Evolutionary conservation across 495 filamentous ascomycete species (phyloP), one percentile per base, ranked within the genome.

Genomic region (Antarctomyces pellizariae): DNA sequence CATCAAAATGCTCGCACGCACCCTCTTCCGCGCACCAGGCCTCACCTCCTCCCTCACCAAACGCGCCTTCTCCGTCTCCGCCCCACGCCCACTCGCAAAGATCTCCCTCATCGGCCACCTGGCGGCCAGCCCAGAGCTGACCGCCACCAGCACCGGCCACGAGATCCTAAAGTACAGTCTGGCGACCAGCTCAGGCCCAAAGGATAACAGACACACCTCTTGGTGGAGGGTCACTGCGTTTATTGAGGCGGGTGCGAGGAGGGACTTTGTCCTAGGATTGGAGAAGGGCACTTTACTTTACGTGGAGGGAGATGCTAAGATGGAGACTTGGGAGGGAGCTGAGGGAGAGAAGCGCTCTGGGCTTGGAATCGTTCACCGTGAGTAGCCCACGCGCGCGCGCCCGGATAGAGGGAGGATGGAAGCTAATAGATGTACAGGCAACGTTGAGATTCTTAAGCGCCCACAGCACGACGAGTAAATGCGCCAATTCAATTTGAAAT

Each of bases 81-180:
- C 33, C 20, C 4, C 22, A 8, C 29, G 25, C 26, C 16, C 33
- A 21, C 36, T 42, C 16, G 42, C 42, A 17, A 39, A 40, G 27
- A 35, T 89, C 53, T 71, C 62, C 42, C 44, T 91, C 51, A 61
- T 82, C 37, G 80, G 79, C 45, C 68, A 70, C 38, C 66, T 89
- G 10, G 77, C 57, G 29, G 56, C 52, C 29, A 47, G 59, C 16
- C 80, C 82, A 21, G 76, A 86, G 57, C 33, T 75, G 34, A 46
- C 47, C 2, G 48, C 70, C 20, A 74, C 73, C 24, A 54, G 56
- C 38, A 67, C 54, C 15, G 77, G 76, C 29, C 48, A 54, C 16
- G 74, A 82, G 16, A 30, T 82, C 29, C 33, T 90, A 31, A 54
- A 52, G 24, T 90, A 80, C 46, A 37, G 62, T 2, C 50, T 90